Evolutionary conservation across 345 rosid genomes (phyloP).

Genomic region (Dimocarpus longan): DNA sequence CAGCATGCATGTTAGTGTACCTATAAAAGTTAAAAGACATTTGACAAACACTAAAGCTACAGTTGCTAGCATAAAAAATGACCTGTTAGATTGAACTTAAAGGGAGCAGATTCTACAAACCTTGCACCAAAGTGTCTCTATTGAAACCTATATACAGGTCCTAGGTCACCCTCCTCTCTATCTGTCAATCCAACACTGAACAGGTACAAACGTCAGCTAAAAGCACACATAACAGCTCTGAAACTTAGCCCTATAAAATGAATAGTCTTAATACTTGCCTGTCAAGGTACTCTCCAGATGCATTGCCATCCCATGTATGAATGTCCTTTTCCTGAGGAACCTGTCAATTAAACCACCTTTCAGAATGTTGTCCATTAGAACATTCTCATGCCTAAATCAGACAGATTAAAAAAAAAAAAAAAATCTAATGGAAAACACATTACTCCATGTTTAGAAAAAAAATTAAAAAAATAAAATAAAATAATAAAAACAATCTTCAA

Average conservation of each 20-base stretch:
- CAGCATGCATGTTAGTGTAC: conserved; percentile 94
- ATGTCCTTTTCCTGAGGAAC: conserved; percentile 90
- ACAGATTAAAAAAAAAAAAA: neutral
- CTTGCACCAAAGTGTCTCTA: conserved; percentile 99
- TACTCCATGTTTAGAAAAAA: too few species aligned
- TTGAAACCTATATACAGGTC: conserved; percentile 96
- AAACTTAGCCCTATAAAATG: neutral
- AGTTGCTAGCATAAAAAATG: neutral
- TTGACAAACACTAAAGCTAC: conserved; percentile 2
- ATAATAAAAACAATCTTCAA: neutral
- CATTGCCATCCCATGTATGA: conserved; percentile 96
- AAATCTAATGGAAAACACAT: too few species aligned
- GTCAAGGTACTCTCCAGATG: conserved; percentile 88
- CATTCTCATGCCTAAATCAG: neutral
- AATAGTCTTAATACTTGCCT: conserved; percentile 44
- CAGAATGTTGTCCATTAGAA: conserved; percentile 6
- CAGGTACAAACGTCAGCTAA: conserved; percentile 14
- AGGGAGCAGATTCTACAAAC: conserved; percentile 41
- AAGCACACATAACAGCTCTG: conserved; percentile 11
- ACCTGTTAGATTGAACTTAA: neutral
- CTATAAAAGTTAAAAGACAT: conserved; percentile 36
- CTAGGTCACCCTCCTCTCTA: conserved; percentile 94
- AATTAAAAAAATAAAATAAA: too few species aligned
- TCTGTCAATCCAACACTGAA: conserved; percentile 76
- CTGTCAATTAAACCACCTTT: conserved; percentile 40